A percentile compares a stretch with the other conserved stretches of the same genome.
These are phyloP conservation scores for Melastoma candidum DNA, from an alignment of 441 rosid species.

Conservation along the genomic window DNA sequence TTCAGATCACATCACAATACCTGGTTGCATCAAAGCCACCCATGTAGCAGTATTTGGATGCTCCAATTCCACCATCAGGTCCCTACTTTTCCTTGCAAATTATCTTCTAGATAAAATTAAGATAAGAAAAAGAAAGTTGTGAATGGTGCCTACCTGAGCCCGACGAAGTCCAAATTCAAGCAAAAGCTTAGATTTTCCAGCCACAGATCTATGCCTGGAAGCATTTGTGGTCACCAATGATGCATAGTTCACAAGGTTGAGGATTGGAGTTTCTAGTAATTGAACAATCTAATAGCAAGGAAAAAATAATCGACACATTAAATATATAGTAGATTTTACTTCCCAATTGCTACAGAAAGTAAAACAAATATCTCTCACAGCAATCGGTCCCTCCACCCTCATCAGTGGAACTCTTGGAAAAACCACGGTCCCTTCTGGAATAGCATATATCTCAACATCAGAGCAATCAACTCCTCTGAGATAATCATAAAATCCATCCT, in stretches of 20 bases:
- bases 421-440: constrained; percentile 85
- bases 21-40: constrained; percentile 99
- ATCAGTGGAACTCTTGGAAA: constrained; percentile 91
- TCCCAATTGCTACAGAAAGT: neutral
- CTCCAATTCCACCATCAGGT: constrained; percentile 96
- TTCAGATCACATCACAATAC: constrained; percentile 25
- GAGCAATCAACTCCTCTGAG: constrained; percentile 81
- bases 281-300: constrained; percentile 50
- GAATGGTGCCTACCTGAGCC: constrained; percentile 55
- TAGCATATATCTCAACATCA: constrained; percentile 78
- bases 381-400: constrained; percentile 86
- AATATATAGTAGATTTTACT: too few species aligned
- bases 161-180: constrained; percentile 92
- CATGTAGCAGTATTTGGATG: constrained; percentile 91
- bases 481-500: constrained; percentile 80
- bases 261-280: constrained; percentile 83
- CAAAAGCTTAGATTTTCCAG: constrained; percentile 67
- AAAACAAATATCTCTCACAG: constrained; percentile 36
- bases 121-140: too few species aligned
- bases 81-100: constrained; percentile 35
- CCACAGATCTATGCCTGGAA: constrained; percentile 85
- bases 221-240: constrained; percentile 88
- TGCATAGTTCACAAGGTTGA: constrained; percentile 81
- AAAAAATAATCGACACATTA: neutral
- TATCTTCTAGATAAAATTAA: too few species aligned